Evolutionary conservation across 345 rosid species (phyloP).

Genomic region (Lagerstroemia speciosa): DNA sequence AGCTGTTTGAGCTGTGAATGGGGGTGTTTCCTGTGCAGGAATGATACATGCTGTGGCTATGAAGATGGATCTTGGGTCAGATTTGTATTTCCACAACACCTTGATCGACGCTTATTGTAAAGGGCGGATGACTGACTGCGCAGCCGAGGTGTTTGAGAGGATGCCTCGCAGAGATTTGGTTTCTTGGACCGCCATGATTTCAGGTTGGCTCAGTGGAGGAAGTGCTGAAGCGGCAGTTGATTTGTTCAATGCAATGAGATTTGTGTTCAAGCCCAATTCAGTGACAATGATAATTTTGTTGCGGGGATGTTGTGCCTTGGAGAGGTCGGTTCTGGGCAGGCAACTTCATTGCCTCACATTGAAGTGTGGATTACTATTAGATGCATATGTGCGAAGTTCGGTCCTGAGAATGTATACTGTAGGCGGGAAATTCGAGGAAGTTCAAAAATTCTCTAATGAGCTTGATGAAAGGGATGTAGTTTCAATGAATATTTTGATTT

Average conservation of each 20-base stretch:
- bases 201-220: conserved; percentile 22
- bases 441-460: conserved; percentile 14
- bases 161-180: conserved; percentile 33
- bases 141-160: conserved; percentile 19
- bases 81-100: conserved; percentile 29
- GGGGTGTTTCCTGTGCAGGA: conserved; percentile 3
- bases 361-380: conserved; percentile 20
- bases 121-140: conserved; percentile 8
- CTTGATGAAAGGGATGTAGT: conserved; percentile 19
- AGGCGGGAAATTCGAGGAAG: conserved; percentile 16
- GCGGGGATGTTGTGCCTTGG: conserved; percentile 21
- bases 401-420: conserved; percentile 21
- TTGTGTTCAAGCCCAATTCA: conserved; percentile 20
- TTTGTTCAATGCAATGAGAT: conserved; percentile 23
- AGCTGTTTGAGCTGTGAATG: conserved; percentile 9
- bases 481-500: conserved; percentile 29
- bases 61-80: conserved; percentile 24
- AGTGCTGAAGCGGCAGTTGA: conserved; percentile 10
- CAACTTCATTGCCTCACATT: conserved; percentile 22
- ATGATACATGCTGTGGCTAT: conserved; percentile 26
- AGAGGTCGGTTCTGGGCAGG: conserved; percentile 13
- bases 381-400: conserved; percentile 21
- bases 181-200: conserved; percentile 29
- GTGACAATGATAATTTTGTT: conserved; percentile 28
- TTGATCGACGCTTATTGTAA: conserved; percentile 22